These are phyloP conservation scores for Candida anglica DNA, from an alignment of 805 yeast species.

Conservation along the genomic window DNA sequence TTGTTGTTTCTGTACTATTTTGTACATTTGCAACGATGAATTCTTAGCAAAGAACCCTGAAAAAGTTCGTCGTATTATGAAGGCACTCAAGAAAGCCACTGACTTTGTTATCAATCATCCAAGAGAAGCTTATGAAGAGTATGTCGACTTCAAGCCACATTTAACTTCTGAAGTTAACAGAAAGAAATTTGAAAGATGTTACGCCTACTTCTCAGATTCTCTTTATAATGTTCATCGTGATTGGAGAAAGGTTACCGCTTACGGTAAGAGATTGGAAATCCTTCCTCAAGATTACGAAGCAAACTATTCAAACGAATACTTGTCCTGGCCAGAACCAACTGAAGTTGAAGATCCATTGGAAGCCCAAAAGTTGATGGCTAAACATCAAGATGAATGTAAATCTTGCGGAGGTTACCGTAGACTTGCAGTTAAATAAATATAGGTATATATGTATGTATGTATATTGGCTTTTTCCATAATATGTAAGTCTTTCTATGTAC, in stretches of 20 bases:
- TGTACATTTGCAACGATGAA: slow-evolving; percentile 50
- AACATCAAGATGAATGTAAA: slow-evolving; percentile 44
- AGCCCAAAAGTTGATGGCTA: slow-evolving; percentile 45
- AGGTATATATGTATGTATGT: too few relatives aligned
- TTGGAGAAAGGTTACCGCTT: slow-evolving; percentile 53
- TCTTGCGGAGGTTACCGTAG: slow-evolving; percentile 48
- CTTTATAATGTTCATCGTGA: slow-evolving; percentile 53
- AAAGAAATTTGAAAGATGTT: slow-evolving; percentile 50
- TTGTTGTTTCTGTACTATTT: slow-evolving; percentile 55
- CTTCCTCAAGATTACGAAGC: slow-evolving; percentile 46
- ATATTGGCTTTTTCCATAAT: too few relatives aligned
- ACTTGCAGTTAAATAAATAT: slow-evolving; percentile 29
- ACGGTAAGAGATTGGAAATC: slow-evolving; percentile 51
- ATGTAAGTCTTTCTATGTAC: slow-evolving; percentile 1
- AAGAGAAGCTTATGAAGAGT: slow-evolving; percentile 42
- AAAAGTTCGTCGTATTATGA: slow-evolving; percentile 41
- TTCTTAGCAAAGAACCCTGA: slow-evolving; percentile 45
- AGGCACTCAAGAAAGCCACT: slow-evolving; percentile 49
- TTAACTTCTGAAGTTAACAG: slow-evolving; percentile 37
- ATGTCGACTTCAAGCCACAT: slow-evolving; percentile 44
- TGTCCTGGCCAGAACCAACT: slow-evolving; percentile 46
- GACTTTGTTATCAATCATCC: slow-evolving; percentile 44
- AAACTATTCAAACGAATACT: slow-evolving; percentile 48
- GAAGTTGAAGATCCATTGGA: slow-evolving; percentile 45
- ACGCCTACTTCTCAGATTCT: slow-evolving; percentile 51